These are phyloP conservation scores for Asterionellopsis glacialis DNA, from an alignment of 108 stramenopile species.

Conservation along the genomic window DNA sequence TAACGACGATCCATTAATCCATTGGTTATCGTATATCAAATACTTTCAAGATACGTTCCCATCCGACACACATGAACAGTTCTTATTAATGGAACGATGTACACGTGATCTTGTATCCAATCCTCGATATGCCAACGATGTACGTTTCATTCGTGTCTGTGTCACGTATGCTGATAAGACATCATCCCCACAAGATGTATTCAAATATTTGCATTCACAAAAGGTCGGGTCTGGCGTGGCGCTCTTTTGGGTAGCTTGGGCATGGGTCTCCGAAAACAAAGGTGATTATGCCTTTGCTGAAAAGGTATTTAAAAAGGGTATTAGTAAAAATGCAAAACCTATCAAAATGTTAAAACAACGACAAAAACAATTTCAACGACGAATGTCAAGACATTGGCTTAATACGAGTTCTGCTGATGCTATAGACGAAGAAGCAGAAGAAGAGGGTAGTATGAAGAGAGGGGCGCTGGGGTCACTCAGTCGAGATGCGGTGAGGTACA, in stretches of 20 bases:
- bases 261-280: slow-evolving; percentile 52
- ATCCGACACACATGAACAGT: slow-evolving; percentile 65
- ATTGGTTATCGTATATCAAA: slow-evolving; percentile 81
- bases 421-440: slow-evolving; percentile 34
- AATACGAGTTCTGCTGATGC: slow-evolving; percentile 43
- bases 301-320: slow-evolving; percentile 59
- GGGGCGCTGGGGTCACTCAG: slow-evolving; percentile 51
- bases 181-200: slow-evolving; percentile 52
- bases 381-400: slow-evolving; percentile 79
- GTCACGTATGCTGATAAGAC: slow-evolving; percentile 79
- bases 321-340: slow-evolving; percentile 65
- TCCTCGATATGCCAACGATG: slow-evolving; percentile 53
- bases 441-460: slow-evolving; percentile 14
- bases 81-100: slow-evolving; percentile 81
- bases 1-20: slow-evolving; percentile 52
- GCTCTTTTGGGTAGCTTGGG: slow-evolving; percentile 71
- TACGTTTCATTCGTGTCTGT: slow-evolving; percentile 72
- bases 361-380: slow-evolving; percentile 73
- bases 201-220: slow-evolving; percentile 67
- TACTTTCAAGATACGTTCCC: slow-evolving; percentile 65
- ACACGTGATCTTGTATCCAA: slow-evolving; percentile 51
- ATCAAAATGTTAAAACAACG: slow-evolving; percentile 57
- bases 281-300: slow-evolving; percentile 53
- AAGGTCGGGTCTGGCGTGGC: slow-evolving; percentile 54
- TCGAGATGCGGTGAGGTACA: slow-evolving; percentile 33